These are phyloP conservation scores for Cladosporium sp. DNA, from an alignment of 2,329 filamentous ascomycete species.

Conservation along the genomic window DNA sequence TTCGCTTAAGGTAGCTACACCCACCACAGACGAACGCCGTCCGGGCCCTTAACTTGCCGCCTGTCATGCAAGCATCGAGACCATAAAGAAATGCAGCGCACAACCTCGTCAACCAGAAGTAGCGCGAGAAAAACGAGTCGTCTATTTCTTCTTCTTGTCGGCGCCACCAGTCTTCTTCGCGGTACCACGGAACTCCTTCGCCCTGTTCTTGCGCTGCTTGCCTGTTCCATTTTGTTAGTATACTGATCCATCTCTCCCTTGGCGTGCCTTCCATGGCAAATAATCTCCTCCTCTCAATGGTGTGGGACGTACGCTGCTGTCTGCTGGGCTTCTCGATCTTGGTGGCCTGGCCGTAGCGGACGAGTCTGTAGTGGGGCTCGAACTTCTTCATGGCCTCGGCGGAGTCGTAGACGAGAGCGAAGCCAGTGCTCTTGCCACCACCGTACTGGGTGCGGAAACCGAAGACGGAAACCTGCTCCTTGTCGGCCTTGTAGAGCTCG, in stretches of 20 bases:
- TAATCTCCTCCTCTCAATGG: slow-evolving; percentile 4
- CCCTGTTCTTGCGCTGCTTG: slow-evolving; percentile 99
- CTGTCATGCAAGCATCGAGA: slow-evolving; percentile 12
- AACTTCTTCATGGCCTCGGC: slow-evolving; percentile 99
- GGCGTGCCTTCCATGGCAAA: not conserved
- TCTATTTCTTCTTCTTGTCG: slow-evolving; percentile 67
- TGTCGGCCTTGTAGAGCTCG: slow-evolving; percentile 95
- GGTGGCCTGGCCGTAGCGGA: slow-evolving; percentile 83
- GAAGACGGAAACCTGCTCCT: slow-evolving; percentile 97
- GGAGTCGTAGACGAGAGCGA: slow-evolving; percentile 98
- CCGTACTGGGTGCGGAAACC: slow-evolving; percentile 98
- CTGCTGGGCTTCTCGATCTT: slow-evolving; percentile 97
- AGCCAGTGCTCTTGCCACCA: slow-evolving; percentile 99
- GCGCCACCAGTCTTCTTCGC: slow-evolving; percentile 96
- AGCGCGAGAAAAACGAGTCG: slow-evolving; percentile 14
- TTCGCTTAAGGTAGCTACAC: slow-evolving; percentile 13
- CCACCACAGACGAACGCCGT: slow-evolving; percentile 13
- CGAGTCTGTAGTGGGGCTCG: slow-evolving; percentile 95
- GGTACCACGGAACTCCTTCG: slow-evolving; percentile 96
- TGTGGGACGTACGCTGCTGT: slow-evolving; percentile 86
- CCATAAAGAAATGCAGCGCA: slow-evolving; percentile 14
- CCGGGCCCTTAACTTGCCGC: slow-evolving; percentile 11
- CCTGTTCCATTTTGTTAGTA: slow-evolving; percentile 52
- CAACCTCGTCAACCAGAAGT: slow-evolving; percentile 11
- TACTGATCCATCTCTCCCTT: slow-evolving; percentile 3